Percentiles rank a stretch among this genome's conserved stretches.
Conservation (phyloP, 2,329 filamentous ascomycete species). For the Coniochaeta hoffmannii region DNA sequence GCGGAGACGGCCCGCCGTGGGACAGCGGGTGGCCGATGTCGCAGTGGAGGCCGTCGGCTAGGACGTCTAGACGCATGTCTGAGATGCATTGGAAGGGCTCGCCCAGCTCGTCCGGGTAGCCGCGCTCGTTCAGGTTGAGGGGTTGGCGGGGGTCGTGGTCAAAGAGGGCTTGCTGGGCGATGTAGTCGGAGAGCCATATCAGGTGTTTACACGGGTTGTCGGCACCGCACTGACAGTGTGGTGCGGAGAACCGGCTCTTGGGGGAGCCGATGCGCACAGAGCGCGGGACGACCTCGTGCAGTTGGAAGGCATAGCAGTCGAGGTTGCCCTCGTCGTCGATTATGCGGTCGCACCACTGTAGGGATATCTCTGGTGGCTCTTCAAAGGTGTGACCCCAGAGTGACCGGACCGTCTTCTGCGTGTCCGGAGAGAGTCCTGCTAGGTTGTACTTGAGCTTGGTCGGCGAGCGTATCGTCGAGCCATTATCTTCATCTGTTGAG, state of each 20-base stretch:
- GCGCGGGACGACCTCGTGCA: conserved; percentile 46
- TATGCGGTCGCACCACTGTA: conserved; percentile 37
- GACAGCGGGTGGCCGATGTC: conserved; percentile 25
- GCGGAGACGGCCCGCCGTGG: conserved; percentile 8
- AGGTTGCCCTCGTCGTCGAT: conserved; percentile 27
- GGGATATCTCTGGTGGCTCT: conserved; percentile 39
- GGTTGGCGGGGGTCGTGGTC: conserved; percentile 26
- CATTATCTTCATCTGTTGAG: conserved; percentile 20
- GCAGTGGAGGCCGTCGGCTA: conserved; percentile 46
- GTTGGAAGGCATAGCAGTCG: conserved; percentile 46
- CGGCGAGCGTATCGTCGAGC: conserved; percentile 24
- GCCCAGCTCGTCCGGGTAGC: conserved; percentile 37
- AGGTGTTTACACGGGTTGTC: conserved; percentile 39
- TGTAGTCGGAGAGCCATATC: conserved; percentile 47
- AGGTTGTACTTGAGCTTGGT: conserved; percentile 32
- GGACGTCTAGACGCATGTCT: conserved; percentile 41
- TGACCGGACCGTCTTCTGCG: conserved; percentile 31
- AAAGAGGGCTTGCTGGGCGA: conserved; percentile 39
- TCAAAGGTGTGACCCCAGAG: conserved; percentile 27
- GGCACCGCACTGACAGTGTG: conserved; percentile 39
- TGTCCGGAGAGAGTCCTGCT: conserved; percentile 27
- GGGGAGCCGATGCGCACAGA: conserved; percentile 41
- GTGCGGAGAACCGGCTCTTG: conserved; percentile 28
- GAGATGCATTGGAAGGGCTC: conserved; percentile 36
- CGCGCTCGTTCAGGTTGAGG: conserved; percentile 33